A percentile compares a stretch with the other conserved stretches of the same genome.
Evolutionary conservation across 2,329 filamentous ascomycete species (phyloP).

Genomic region (Chaetothyriales sp.): DNA sequence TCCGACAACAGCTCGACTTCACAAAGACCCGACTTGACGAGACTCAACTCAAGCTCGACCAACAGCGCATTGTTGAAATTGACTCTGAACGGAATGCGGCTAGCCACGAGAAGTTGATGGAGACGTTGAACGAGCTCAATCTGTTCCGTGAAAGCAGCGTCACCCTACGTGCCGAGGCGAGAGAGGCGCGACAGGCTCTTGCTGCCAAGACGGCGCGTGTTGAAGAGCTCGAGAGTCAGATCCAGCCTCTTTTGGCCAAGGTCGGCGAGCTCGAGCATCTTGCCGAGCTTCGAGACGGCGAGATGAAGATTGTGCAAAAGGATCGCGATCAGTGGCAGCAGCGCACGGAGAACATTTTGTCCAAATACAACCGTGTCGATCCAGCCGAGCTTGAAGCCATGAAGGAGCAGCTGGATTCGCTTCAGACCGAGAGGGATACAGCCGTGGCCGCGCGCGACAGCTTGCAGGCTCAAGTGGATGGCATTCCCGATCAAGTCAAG

Average conservation of each 20-base stretch:
- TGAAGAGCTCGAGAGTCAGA: slow-evolving; percentile 57
- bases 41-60: slow-evolving; percentile 71
- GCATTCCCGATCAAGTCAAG: slow-evolving; percentile 35
- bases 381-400: slow-evolving; percentile 83
- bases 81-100: slow-evolving; percentile 60
- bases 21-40: slow-evolving; percentile 80
- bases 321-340: slow-evolving; percentile 94
- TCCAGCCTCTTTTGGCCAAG: slow-evolving; percentile 69
- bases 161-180: slow-evolving; percentile 74
- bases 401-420: slow-evolving; percentile 57
- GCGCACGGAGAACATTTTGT: slow-evolving; percentile 85
- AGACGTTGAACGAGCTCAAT: slow-evolving; percentile 90
- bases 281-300: slow-evolving; percentile 67
- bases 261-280: slow-evolving; percentile 74
- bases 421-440: slow-evolving; percentile 57
- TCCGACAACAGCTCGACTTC: slow-evolving; percentile 84
- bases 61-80: slow-evolving; percentile 65
- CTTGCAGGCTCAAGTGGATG: slow-evolving; percentile 38
- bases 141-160: slow-evolving; percentile 90
- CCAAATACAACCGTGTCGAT: slow-evolving; percentile 90
- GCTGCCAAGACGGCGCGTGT: slow-evolving; percentile 61
- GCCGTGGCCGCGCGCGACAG: slow-evolving; percentile 39
- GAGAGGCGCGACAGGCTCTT: slow-evolving; percentile 63
- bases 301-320: slow-evolving; percentile 76
- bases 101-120: slow-evolving; percentile 80